Evolutionary conservation across 441 rosid species (phyloP).

Genomic region (Populus tomentosa): DNA sequence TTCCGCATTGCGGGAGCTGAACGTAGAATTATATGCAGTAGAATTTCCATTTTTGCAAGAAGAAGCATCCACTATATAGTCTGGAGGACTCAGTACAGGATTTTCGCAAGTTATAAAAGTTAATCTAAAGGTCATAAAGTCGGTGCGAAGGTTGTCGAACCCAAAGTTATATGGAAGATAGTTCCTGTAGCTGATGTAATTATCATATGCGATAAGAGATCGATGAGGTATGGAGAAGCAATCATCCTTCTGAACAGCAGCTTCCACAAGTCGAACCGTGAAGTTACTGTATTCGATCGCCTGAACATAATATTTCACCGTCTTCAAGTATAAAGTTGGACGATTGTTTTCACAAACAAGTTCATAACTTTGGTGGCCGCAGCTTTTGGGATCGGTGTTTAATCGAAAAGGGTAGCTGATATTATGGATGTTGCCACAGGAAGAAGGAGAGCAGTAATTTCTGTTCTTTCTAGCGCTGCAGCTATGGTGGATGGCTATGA

Average conservation of each 20-base stretch:
- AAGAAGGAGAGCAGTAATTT: not conserved
- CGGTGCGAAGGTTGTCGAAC: too few relatives aligned
- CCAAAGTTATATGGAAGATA: too few relatives aligned
- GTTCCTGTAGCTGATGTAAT: too few relatives aligned
- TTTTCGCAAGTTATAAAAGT: too few relatives aligned
- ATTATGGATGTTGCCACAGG: conserved; percentile 3
- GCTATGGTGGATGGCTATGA: not conserved
- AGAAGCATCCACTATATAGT: too few relatives aligned
- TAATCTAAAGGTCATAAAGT: too few relatives aligned
- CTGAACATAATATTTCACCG: not conserved
- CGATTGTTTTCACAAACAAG: conserved; percentile 8
- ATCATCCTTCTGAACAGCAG: not conserved
- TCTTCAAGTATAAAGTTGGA: not conserved
- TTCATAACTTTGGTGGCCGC: not conserved
- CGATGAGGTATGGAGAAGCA: conserved; percentile 10
- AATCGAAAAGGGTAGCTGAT: conserved; percentile 13
- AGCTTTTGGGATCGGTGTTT: not conserved
- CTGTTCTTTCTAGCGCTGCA: not conserved
- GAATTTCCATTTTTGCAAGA: too few relatives aligned
- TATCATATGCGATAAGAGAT: not conserved
- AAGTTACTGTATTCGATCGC: conserved; percentile 1
- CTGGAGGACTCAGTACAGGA: too few relatives aligned
- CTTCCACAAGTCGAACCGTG: not conserved
- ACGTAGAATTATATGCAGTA: too few relatives aligned
- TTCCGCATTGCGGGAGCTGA: too few relatives aligned